Conservation (phyloP, 805 yeast genomes). For the Teunomyces pallodes region DNA sequence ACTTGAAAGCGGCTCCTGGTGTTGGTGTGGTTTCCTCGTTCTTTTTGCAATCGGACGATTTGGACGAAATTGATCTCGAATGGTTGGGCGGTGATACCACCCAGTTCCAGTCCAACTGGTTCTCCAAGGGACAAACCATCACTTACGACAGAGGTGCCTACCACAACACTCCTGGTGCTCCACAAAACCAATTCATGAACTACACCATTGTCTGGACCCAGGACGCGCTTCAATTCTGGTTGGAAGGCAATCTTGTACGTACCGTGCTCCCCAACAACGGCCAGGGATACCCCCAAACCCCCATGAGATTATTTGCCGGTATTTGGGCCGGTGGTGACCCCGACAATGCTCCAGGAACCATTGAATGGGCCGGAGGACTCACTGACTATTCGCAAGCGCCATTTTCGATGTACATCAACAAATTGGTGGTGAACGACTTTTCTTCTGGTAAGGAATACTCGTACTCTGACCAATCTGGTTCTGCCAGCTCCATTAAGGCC, state of each 20-base stretch:
- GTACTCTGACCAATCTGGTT: constrained; percentile 56
- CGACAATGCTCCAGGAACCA: constrained; percentile 60
- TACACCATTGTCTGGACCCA: constrained; percentile 85
- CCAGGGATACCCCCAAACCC: constrained; percentile 87
- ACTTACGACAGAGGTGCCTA: constrained; percentile 79
- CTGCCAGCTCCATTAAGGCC: constrained; percentile 58
- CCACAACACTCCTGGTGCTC: constrained; percentile 53
- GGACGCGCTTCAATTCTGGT: constrained; percentile 61
- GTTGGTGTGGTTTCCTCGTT: constrained; percentile 78
- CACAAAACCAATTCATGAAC: constrained; percentile 62
- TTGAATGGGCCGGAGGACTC: constrained; percentile 79
- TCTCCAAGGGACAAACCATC: constrained; percentile 74
- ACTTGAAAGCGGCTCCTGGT: constrained; percentile 71
- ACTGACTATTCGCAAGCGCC: constrained; percentile 68
- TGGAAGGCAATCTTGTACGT: constrained; percentile 71
- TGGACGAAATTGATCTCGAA: constrained; percentile 88
- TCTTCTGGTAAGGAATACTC: constrained; percentile 52
- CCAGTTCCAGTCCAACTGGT: constrained; percentile 75
- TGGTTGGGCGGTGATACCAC: constrained; percentile 79
- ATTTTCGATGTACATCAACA: constrained; percentile 62
- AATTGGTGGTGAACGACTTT: constrained; percentile 63
- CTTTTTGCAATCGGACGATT: constrained; percentile 76
- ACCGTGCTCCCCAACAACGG: constrained; percentile 50
- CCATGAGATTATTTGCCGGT: constrained; percentile 71
- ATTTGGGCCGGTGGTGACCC: constrained; percentile 85